These are phyloP conservation scores for Psilocybe sp. DNA, from an alignment of 768 basidiomycete species.

Conservation along the genomic window DNA sequence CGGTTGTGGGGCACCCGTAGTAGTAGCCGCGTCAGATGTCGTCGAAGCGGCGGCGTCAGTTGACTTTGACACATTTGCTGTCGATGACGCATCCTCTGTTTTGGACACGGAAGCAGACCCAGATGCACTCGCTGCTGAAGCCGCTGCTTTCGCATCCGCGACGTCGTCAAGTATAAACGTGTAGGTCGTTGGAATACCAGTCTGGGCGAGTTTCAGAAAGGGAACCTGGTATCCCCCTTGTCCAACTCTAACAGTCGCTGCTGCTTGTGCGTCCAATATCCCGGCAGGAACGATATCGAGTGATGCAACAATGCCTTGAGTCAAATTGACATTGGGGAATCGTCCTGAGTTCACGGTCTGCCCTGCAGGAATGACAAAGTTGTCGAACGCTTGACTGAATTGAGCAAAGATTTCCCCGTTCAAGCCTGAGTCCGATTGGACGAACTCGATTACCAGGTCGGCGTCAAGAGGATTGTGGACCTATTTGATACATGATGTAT, in stretches of 20 bases:
- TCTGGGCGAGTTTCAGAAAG: slow-evolving; percentile 60
- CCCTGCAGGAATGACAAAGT: slow-evolving; percentile 55
- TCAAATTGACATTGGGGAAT: slow-evolving; percentile 55
- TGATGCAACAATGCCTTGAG: slow-evolving; percentile 53
- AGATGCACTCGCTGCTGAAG: slow-evolving; percentile 1
- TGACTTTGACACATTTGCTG: too few relatives aligned
- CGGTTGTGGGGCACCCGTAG: too few relatives aligned
- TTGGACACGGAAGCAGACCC: neutral
- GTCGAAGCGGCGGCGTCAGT: neutral
- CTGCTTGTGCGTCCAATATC: slow-evolving; percentile 50
- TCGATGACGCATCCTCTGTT: neutral
- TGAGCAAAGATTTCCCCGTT: slow-evolving; percentile 54
- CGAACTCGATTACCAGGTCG: slow-evolving; percentile 54
- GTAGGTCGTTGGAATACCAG: slow-evolving; percentile 51
- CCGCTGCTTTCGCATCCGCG: slow-evolving; percentile 13
- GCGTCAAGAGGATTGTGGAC: slow-evolving; percentile 56
- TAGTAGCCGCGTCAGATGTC: too few relatives aligned
- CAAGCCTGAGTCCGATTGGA: slow-evolving; percentile 54
- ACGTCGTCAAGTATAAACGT: slow-evolving; percentile 20
- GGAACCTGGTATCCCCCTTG: slow-evolving; percentile 59
- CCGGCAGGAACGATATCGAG: slow-evolving; percentile 56
- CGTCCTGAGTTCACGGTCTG: slow-evolving; percentile 60
- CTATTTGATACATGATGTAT: slow-evolving; percentile 22
- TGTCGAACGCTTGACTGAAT: slow-evolving; percentile 52
- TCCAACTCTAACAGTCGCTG: slow-evolving; percentile 47